A percentile compares a stretch with the other conserved stretches of the same genome.
These are phyloP conservation scores for Xylaria sp. DNA, from an alignment of 2,329 filamentous ascomycete genomes.

Conservation along the genomic window DNA sequence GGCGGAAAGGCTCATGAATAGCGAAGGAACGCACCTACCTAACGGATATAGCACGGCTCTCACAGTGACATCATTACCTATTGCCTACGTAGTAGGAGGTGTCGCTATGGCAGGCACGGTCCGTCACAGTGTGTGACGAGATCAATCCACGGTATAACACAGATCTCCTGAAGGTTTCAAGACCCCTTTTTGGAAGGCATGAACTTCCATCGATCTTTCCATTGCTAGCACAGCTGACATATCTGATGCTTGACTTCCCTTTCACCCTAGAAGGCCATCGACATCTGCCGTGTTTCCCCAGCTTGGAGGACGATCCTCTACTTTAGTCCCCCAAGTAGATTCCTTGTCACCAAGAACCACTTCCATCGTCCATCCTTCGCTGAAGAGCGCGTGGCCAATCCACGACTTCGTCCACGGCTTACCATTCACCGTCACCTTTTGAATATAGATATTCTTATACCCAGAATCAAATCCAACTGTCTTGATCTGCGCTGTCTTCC, in stretches of 20 bases:
- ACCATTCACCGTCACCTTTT: conserved; percentile 52
- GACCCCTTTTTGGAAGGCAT: too few species aligned
- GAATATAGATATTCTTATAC: conserved; percentile 52
- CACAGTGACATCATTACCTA: too few species aligned
- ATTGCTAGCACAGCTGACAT: too few species aligned
- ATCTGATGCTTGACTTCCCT: neutral
- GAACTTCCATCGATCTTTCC: too few species aligned
- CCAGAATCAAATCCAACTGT: conserved; percentile 52
- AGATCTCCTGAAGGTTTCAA: too few species aligned
- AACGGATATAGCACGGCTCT: too few species aligned
- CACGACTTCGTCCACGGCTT: conserved; percentile 52
- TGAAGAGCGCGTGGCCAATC: conserved; percentile 56
- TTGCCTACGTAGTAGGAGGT: too few species aligned
- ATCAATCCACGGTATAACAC: too few species aligned
- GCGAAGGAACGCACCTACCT: too few species aligned
- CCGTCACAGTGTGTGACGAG: too few species aligned
- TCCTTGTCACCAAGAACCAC: conserved; percentile 56
- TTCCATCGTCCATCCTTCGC: conserved; percentile 52
- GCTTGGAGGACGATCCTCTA: conserved; percentile 32
- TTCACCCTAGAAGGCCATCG: neutral
- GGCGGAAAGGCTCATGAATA: too few species aligned
- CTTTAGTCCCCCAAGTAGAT: conserved; percentile 63
- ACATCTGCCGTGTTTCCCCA: conserved; percentile 16
- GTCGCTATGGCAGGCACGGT: too few species aligned
- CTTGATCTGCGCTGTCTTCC: conserved; percentile 50